Percentiles rank a stretch among this genome's conserved stretches.
These are phyloP conservation scores for Coemansia sp. DNA, from an alignment of 192 early-diverging fungal species.

Conservation along the genomic window DNA sequence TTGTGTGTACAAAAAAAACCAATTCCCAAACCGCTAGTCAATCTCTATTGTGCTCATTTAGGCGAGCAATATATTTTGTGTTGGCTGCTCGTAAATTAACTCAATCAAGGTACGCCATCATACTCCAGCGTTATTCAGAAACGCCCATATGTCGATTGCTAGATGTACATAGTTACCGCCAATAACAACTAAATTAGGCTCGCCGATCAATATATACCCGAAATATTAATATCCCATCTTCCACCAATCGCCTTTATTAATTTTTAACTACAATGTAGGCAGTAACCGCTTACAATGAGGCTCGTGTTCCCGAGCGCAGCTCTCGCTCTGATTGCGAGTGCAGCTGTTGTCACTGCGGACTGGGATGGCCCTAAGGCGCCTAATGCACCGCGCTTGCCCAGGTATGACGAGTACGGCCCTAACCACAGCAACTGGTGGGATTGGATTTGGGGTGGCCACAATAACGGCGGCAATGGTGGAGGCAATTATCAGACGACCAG, in stretches of 20 bases:
- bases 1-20: not conserved
- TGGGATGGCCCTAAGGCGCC: not conserved
- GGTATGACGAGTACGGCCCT: not conserved
- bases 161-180: too few species aligned
- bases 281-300: not conserved
- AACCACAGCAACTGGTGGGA: too few species aligned
- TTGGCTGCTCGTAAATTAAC: not conserved
- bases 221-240: not conserved
- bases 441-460: too few species aligned
- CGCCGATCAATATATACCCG: not conserved
- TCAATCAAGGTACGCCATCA: slow-evolving; percentile 3
- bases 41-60: not conserved
- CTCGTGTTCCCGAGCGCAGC: not conserved
- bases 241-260: not conserved
- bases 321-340: not conserved
- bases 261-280: not conserved
- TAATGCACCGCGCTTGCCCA: not conserved
- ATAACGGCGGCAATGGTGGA: too few species aligned
- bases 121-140: not conserved
- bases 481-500: not conserved
- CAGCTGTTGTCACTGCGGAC: not conserved
- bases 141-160: not conserved
- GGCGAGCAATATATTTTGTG: not conserved
- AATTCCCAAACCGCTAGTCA: not conserved
- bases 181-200: not conserved